A percentile compares a stretch with the other conserved stretches of the same genome.
These are phyloP conservation scores for Cicer bijugum DNA, from an alignment of 306 rosid species.

Conservation along the genomic window DNA sequence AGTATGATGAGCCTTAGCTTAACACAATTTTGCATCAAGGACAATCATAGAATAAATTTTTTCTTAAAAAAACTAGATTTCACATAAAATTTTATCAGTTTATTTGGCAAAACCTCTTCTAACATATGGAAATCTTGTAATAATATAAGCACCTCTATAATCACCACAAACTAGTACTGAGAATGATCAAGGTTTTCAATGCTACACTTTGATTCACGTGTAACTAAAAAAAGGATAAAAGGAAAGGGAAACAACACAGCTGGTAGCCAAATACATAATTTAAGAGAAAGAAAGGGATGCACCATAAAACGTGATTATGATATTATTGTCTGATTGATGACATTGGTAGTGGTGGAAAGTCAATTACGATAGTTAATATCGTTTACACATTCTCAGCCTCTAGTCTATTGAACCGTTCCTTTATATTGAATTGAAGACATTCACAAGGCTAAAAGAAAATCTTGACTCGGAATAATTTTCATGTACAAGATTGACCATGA, in stretches of 20 bases:
- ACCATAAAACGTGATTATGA: not conserved
- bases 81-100: too few species aligned
- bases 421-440: conserved; percentile 28
- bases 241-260: not conserved
- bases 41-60: too few species aligned
- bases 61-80: too few species aligned
- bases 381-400: conserved; percentile 27
- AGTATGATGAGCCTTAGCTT: too few species aligned
- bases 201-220: too few species aligned
- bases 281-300: not conserved
- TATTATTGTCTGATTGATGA: conserved; percentile 7
- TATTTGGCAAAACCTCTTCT: too few species aligned
- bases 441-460: conserved; percentile 36
- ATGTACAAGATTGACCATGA: conserved; percentile 42
- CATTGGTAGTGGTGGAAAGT: conserved; percentile 11
- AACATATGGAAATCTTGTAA: too few species aligned
- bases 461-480: conserved; percentile 39
- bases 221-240: too few species aligned
- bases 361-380: conserved; percentile 1
- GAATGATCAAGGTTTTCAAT: too few species aligned
- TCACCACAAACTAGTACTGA: too few species aligned
- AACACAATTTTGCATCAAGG: too few species aligned
- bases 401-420: conserved; percentile 34
- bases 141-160: too few species aligned
- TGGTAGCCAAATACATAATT: not conserved